Evolutionary conservation across 2,329 filamentous ascomycete species (phyloP).

Genomic region (Ophiocordyceps camponoti-leonardi): DNA sequence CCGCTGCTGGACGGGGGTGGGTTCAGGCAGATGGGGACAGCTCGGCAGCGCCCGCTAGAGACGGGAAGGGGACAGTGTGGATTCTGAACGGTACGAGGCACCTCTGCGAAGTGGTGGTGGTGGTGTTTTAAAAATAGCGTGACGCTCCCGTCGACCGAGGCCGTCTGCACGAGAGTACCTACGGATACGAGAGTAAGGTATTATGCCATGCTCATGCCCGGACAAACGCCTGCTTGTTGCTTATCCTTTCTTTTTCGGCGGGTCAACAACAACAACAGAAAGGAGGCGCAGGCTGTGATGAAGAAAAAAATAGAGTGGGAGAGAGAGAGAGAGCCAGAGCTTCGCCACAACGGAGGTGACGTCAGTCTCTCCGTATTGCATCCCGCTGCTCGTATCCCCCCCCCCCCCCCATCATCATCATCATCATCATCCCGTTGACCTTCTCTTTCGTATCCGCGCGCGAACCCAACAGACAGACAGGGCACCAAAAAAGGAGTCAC

Average conservation of each 20-base stretch:
- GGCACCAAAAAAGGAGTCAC: too few species aligned
- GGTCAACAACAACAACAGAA: not conserved
- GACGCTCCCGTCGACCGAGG: not conserved
- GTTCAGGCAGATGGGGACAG: not conserved
- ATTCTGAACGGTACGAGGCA: not conserved
- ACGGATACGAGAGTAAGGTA: too few species aligned
- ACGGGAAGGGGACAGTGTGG: not conserved
- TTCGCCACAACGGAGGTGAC: too few species aligned
- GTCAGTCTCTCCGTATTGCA: too few species aligned
- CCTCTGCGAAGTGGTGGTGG: not conserved
- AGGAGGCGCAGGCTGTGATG: not conserved
- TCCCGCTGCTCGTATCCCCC: too few species aligned
- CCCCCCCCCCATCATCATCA: too few species aligned
- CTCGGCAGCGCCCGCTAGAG: not conserved
- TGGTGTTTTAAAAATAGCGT: not conserved
- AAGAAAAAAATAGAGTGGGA: not conserved
- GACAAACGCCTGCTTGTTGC: too few species aligned
- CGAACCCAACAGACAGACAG: not conserved
- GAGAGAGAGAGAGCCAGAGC: not conserved
- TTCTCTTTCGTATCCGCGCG: not conserved
- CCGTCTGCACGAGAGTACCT: too few species aligned
- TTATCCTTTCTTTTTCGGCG: not conserved
- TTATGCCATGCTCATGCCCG: too few species aligned
- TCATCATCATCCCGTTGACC: too few species aligned
- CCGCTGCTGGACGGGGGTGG: not conserved